Evolutionary conservation across 306 rosid genomes (phyloP).

Genomic region (Malus domestica): ASM211411v1 NC_041789.1:16940501-16941000

Average conservation of each 20-base stretch:
- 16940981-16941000: slow-evolving; percentile 89
- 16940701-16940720: not conserved
- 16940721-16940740: not conserved
- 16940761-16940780: not conserved
- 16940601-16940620: not conserved
- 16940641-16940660: not conserved
- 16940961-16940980: slow-evolving; percentile 80
- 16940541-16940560: not conserved
- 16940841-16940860: not conserved
- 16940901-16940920: slow-evolving; percentile 65
- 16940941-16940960: slow-evolving; percentile 75
- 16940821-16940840: not conserved
- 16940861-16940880: slow-evolving; percentile 45
- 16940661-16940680: not conserved
- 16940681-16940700: not conserved
- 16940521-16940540: not conserved
- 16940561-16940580: not conserved
- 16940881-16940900: slow-evolving; percentile 58
- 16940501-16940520: not conserved
- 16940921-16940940: slow-evolving; percentile 93
- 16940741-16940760: not conserved
- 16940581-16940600: not conserved
- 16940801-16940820: not conserved
- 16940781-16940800: not conserved
- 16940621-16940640: not conserved